Conservation (phyloP, 106 monocot genomes). For the Amphibolis antarctica region DNA sequence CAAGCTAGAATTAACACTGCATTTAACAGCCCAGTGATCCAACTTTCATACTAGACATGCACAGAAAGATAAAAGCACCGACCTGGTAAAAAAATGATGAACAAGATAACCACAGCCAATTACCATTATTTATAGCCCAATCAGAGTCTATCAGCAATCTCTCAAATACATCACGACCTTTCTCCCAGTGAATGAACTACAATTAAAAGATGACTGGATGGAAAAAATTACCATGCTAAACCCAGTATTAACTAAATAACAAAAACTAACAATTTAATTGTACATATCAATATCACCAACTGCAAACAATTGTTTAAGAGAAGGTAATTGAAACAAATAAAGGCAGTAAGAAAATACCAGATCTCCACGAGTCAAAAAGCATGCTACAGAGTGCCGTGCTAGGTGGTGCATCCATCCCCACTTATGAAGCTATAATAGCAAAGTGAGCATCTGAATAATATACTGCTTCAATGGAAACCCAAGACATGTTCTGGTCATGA, state of each 20-base stretch:
- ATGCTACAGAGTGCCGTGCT: constrained; percentile 84
- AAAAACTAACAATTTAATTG: too few relatives aligned
- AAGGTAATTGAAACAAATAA: too few relatives aligned
- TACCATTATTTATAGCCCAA: constrained; percentile 27
- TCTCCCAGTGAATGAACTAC: constrained; percentile 91
- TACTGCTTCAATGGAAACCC: background rate
- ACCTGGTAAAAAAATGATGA: constrained; percentile 28
- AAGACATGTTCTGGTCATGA: background rate
- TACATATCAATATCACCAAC: too few relatives aligned
- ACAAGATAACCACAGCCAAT: constrained; percentile 26
- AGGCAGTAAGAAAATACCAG: constrained; percentile 1
- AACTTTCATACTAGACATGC: too few relatives aligned
- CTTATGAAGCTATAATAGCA: constrained; percentile 44
- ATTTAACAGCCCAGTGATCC: too few relatives aligned
- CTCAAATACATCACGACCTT: constrained; percentile 34
- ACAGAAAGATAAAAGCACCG: background rate
- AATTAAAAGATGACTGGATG: background rate
- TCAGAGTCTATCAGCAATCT: constrained; percentile 20
- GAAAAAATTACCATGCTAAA: too few relatives aligned
- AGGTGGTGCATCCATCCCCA: constrained; percentile 99
- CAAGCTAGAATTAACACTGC: background rate
- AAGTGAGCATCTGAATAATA: background rate
- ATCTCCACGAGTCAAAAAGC: constrained; percentile 86
- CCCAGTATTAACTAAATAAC: too few relatives aligned
- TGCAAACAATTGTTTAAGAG: too few relatives aligned